Evolutionary conservation across 768 basidiomycete species (phyloP).

Genomic region (Dictyophora rubrovolvata): DNA sequence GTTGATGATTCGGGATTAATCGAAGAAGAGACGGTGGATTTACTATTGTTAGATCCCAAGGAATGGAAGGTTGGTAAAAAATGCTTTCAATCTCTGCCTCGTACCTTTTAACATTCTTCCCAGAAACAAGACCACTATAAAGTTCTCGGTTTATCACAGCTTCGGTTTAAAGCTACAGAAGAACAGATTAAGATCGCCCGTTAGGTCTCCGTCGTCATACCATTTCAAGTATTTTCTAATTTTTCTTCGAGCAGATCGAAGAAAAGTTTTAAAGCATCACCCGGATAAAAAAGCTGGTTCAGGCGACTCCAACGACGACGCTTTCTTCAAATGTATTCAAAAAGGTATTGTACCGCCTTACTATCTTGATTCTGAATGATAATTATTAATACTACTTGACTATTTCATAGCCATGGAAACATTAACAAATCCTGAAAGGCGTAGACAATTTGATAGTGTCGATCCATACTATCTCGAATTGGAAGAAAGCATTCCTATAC

Average conservation of each 20-base stretch:
- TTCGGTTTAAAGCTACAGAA: conserved; percentile 75
- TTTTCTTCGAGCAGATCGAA: conserved; percentile 57
- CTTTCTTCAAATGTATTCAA: conserved; percentile 99
- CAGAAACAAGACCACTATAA: conserved; percentile 99
- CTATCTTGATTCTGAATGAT: not conserved
- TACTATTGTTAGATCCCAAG: conserved; percentile 81
- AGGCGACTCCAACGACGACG: conserved; percentile 88
- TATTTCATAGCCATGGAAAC: conserved; percentile 75
- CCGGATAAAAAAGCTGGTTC: conserved; percentile 89
- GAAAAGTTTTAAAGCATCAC: conserved; percentile 98
- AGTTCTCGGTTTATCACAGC: conserved; percentile 86
- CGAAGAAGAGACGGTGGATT: conserved; percentile 61
- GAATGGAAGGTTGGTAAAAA: conserved; percentile 81
- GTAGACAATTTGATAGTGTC: conserved; percentile 94
- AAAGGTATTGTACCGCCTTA: conserved; percentile 38
- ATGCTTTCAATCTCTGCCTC: not conserved
- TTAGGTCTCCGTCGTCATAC: conserved; percentile 34
- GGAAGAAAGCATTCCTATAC: conserved; percentile 59
- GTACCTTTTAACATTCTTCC: not conserved
- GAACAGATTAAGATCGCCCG: conserved; percentile 96
- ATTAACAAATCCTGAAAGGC: conserved; percentile 74
- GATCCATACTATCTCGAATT: conserved; percentile 67
- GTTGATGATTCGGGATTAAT: conserved; percentile 90
- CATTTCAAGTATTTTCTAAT: not conserved
- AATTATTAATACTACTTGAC: not conserved